phyloP scores from a whole-genome alignment of 345 rosid genomes.

The Gossypium rotundifolium region DNA sequence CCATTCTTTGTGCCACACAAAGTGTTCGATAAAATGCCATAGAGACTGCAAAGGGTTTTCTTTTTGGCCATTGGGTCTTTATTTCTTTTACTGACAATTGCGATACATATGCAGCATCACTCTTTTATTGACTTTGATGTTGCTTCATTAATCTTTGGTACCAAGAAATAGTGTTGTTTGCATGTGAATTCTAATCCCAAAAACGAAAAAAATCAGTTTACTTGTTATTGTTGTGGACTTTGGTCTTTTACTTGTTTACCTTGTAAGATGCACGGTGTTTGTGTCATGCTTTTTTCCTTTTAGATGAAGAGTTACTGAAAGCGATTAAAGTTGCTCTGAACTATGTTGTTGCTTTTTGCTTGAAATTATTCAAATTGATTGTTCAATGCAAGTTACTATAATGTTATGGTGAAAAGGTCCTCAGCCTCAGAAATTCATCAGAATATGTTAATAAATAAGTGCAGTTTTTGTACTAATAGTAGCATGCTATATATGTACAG shows the following conservation, averaged over 20 bases:
- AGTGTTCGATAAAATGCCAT: slow-evolving; percentile 37
- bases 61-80: not conserved
- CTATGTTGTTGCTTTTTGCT: too few relatives aligned
- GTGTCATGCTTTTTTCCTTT: not conserved
- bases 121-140: not conserved
- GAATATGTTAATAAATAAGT: not conserved
- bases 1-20: slow-evolving; percentile 16
- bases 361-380: too few relatives aligned
- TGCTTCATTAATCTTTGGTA: not conserved
- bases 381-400: too few relatives aligned
- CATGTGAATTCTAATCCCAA: not conserved
- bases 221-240: not conserved
- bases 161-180: not conserved
- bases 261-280: not conserved
- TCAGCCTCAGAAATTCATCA: not conserved
- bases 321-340: too few relatives aligned
- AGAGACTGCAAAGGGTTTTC: not conserved
- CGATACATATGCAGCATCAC: not conserved
- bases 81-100: not conserved
- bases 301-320: not conserved
- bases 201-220: not conserved
- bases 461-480: slow-evolving; percentile 7
- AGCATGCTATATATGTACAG: slow-evolving; percentile 30
- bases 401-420: too few relatives aligned
- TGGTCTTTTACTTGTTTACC: not conserved